These are phyloP conservation scores for Austroboletus rostrupii DNA, from an alignment of 1,284 basidiomycete genomes.

Conservation along the genomic window DNA sequence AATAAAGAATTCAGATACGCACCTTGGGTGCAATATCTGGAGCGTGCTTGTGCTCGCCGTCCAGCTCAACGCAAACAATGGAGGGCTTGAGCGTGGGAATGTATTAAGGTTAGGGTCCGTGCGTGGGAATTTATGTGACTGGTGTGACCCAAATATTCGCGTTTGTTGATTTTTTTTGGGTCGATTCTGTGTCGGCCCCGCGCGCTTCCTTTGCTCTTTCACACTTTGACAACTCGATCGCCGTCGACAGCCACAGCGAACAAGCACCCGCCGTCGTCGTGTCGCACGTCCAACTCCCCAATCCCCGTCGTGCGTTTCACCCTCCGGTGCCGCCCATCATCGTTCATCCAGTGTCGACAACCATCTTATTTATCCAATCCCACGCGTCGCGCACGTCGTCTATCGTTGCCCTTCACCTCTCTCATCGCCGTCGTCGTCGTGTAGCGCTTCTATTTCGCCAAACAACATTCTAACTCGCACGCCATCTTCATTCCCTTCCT, in stretches of 20 bases:
- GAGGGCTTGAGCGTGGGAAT: constrained; percentile 28
- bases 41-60: constrained; percentile 1
- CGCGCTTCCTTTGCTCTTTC: constrained; percentile 43
- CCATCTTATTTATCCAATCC: constrained; percentile 32
- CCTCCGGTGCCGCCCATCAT: constrained; percentile 18
- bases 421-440: constrained; percentile 16
- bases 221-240: constrained; percentile 40
- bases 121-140: constrained; percentile 37
- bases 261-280: constrained; percentile 30
- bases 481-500: constrained; percentile 20
- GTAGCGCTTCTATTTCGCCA: constrained; percentile 16
- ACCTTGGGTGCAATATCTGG: background rate
- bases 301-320: constrained; percentile 23
- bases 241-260: constrained; percentile 33
- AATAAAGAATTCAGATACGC: background rate
- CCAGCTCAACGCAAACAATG: constrained; percentile 16
- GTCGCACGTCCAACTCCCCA: constrained; percentile 25
- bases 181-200: constrained; percentile 42
- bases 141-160: constrained; percentile 38
- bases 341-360: constrained; percentile 17
- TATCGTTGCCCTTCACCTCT: constrained; percentile 18
- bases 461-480: constrained; percentile 25
- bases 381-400: constrained; percentile 37
- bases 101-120: constrained; percentile 38
- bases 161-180: constrained; percentile 38